Percentiles rank a stretch among this genome's conserved stretches.
These are phyloP conservation scores for Leccinum incarnatum DNA, from an alignment of 768 basidiomycete species.

Conservation along the genomic window DNA sequence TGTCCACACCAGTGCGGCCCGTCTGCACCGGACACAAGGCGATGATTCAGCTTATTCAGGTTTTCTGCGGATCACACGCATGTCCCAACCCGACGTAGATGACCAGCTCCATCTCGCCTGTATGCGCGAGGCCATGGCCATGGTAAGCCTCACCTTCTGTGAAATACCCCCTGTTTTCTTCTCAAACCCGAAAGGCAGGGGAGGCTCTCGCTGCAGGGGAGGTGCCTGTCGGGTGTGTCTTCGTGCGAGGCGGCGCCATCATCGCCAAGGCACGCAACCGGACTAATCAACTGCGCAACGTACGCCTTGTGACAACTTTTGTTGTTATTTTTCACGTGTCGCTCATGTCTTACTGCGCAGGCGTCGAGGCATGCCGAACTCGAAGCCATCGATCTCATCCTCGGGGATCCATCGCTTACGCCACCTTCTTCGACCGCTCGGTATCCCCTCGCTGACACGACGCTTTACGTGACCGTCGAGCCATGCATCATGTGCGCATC, in stretches of 20 bases:
- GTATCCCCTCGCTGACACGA: slow-evolving; percentile 74
- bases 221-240: slow-evolving; percentile 96
- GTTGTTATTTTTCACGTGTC: background rate
- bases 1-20: background rate
- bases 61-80: background rate
- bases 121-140: slow-evolving; percentile 82
- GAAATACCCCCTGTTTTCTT: background rate
- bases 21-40: slow-evolving; percentile 8
- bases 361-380: slow-evolving; percentile 97
- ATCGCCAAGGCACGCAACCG: slow-evolving; percentile 90
- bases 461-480: slow-evolving; percentile 96
- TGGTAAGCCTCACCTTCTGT: slow-evolving; percentile 48
- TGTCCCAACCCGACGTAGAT: background rate
- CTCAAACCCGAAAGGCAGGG: slow-evolving; percentile 54
- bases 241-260: slow-evolving; percentile 72
- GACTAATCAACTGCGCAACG: slow-evolving; percentile 93
- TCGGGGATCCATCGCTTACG: slow-evolving; percentile 60
- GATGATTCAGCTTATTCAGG: background rate
- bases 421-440: slow-evolving; percentile 34
- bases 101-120: slow-evolving; percentile 46
- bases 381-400: slow-evolving; percentile 89
- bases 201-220: slow-evolving; percentile 84
- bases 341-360: slow-evolving; percentile 38
- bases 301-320: slow-evolving; percentile 34
- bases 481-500: slow-evolving; percentile 99